Conservation (phyloP, 2,329 filamentous ascomycete genomes). For the Claviceps digitariae region DNA sequence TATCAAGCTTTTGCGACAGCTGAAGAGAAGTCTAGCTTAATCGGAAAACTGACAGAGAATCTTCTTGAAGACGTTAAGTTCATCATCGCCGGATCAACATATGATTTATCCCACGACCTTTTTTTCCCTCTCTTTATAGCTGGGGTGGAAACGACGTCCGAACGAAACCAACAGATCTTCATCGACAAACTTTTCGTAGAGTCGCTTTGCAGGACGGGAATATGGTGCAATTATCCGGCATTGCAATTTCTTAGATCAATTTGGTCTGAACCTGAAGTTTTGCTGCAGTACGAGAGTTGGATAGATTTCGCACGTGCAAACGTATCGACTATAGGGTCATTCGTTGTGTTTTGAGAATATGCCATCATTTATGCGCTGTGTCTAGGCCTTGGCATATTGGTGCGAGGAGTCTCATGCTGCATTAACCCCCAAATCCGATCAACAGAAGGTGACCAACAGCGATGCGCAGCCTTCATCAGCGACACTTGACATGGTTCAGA, state of each 20-base stretch:
- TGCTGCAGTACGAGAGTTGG: not conserved
- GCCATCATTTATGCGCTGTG: not conserved
- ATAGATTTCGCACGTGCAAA: slow-evolving; percentile 5
- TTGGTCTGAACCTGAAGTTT: not conserved
- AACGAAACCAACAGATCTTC: not conserved
- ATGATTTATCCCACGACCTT: slow-evolving; percentile 5
- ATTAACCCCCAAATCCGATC: too few relatives aligned
- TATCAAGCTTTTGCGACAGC: slow-evolving; percentile 9
- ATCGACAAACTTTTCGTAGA: slow-evolving; percentile 4
- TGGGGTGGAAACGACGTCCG: not conserved
- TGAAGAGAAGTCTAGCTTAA: not conserved
- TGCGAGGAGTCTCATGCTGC: not conserved
- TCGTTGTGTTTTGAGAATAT: slow-evolving; percentile 3
- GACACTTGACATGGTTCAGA: not conserved
- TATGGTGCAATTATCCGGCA: slow-evolving; percentile 6
- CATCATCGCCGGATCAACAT: slow-evolving; percentile 2
- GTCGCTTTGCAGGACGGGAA: slow-evolving; percentile 1
- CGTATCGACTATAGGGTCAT: not conserved
- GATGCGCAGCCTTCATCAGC: not conserved
- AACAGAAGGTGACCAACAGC: not conserved
- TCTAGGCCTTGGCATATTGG: not conserved
- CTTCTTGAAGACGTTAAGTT: slow-evolving; percentile 2
- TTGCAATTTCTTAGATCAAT: slow-evolving; percentile 5
- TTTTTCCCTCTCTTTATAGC: slow-evolving; percentile 8
- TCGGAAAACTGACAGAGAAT: not conserved